These are phyloP conservation scores for Fraxinus latifolia DNA, from an alignment of 305 asterid species.

Conservation along the genomic window DNA sequence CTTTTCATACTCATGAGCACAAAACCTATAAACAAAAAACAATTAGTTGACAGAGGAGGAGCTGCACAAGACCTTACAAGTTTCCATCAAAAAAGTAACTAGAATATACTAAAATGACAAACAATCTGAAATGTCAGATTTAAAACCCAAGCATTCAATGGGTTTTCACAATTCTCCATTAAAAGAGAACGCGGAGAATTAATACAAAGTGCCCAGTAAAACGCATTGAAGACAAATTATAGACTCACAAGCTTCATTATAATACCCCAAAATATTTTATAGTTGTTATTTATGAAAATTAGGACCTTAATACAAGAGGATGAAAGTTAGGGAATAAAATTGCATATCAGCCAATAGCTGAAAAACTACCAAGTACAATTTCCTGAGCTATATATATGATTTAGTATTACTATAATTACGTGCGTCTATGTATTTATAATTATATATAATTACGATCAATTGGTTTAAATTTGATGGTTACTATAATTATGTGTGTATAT, in stretches of 20 bases:
- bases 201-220: not conserved
- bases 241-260: not conserved
- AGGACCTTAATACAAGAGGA: no score
- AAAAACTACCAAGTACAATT: no score
- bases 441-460: no score
- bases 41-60: slow-evolving; percentile 27
- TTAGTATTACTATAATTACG: no score
- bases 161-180: not conserved
- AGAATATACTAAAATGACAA: slow-evolving; percentile 14
- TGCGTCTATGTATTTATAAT: no score
- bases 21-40: slow-evolving; percentile 50
- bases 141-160: slow-evolving; percentile 2
- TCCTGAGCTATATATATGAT: no score
- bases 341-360: no score
- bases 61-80: slow-evolving; percentile 17
- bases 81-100: slow-evolving; percentile 16
- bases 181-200: not conserved
- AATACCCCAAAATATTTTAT: no score
- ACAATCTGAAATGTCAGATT: not conserved
- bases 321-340: no score
- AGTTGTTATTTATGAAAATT: no score
- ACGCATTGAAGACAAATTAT: not conserved
- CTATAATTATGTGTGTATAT: no score
- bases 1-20: slow-evolving; percentile 89
- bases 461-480: no score